Evolutionary conservation across 352 stramenopile species (phyloP), one percentile per base, ranked within the genome.

Genomic region (Thalassiosira mediterranea): DNA sequence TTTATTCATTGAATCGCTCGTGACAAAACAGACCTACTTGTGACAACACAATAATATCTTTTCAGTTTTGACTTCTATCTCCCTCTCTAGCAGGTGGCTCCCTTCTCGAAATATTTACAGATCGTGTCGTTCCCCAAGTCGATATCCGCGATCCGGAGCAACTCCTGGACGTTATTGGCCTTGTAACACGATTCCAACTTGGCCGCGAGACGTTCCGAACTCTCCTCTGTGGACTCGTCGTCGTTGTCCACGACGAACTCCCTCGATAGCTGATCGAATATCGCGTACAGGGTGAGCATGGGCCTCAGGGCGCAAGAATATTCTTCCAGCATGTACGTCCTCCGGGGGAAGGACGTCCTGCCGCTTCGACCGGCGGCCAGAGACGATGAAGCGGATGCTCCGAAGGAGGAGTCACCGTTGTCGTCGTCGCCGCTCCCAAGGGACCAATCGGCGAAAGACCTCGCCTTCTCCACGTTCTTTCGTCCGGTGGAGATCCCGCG

Each of bases 231-330:
- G 13, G 60, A 63, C 52, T 79, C 70, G 52, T 93, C 87, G 42
- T 80, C 67, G 53, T 83, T 73, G 44, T 86, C 70, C 23, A 78
- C 40, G 29, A 73, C 51, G 59, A 89, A 93, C 44, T 86, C 76
- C 46, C 54, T 69, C 10, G 87, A 93, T 10, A 93, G 52, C 32
- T 85, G 69, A 64, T 90, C 81, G 32, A 91, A 83, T 28, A 90
- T 77, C 13, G 80, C 84, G 72, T 88, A 93, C 0, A 88, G 68
- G 21, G 71, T 83, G 51, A 93, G 81, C 78, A 91, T 88, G 10
- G 87, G 87, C 15, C 87, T 69, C n/a, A 93, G 52, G 47, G 75
- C 58, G 37, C 58, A 63, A n/a, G 64, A 53, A 72, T 89, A 93
- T 42, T 90, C 83, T 37, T 86, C 65, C 32, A 93, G 76, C n/a